Evolutionary conservation across 768 basidiomycete genomes (phyloP), one percentile per base, ranked within the genome.

Genomic region (Phylloporus sp.): DNA sequence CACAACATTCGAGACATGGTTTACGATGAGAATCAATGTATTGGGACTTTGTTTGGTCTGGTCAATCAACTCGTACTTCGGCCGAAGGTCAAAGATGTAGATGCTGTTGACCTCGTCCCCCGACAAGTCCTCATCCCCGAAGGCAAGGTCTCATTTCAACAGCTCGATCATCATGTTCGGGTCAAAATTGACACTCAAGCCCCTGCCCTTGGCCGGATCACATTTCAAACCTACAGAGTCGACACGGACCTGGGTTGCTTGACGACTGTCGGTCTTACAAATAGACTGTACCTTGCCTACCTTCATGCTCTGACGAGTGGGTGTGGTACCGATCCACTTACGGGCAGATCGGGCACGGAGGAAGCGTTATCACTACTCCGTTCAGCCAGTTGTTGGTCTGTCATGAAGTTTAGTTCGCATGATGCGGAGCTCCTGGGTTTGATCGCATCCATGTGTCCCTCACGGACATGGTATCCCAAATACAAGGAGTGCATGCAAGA

Each of bases 1-100:
- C 60, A 51, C 7, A 71, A 75, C 44, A 60, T 76, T 26, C 68
- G 68, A 3, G 66, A 60, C 22, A 76, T 75, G 67, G 58, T 74
- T 15, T 61, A 79, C 4, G 74, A 77, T 38, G 1, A 41, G 2
- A 46, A 61, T 29, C 78, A 78, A 49, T 75, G 66, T 0, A 58
- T 60, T 2, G 76, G 75, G 3, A 72, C 75, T 0, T 58, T 80
- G 56, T 65, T 76, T 36, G 80, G 79, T 6, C 53, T 80, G n/a
- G 22, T 29, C n/a, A 70, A 62, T 20, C 69, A 58, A 31, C 72
- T 77, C 16, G 64, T 79, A 4, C 64, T 78, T 28, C 65, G 73
- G 29, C 58, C 61, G 49, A 54, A 63, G 50, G 6, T 6, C 6
- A 46, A 8, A 16, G 8, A 41, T 4, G 18, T 36, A 15, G 8